Evolutionary conservation across 805 yeast species (phyloP).

Genomic region (Barnettozyma botsteinii): DNA sequence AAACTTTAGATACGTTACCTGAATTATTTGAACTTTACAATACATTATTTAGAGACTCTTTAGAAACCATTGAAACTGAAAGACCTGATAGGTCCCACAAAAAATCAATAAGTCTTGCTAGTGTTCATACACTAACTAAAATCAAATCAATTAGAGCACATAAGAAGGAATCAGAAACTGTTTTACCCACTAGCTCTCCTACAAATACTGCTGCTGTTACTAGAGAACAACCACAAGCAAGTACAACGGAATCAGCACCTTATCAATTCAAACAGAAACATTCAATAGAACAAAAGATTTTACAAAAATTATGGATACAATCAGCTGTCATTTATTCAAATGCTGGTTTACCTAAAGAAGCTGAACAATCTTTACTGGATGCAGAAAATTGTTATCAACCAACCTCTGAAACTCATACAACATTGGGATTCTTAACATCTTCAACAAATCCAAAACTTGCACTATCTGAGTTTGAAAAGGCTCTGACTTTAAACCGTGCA

Average conservation of each 20-base stretch:
- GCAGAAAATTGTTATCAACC: constrained; percentile 48
- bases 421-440: constrained; percentile 37
- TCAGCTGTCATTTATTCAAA: constrained; percentile 58
- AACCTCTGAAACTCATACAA: constrained; percentile 43
- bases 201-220: too few species aligned
- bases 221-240: background rate
- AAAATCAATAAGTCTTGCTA: background rate
- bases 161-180: constrained; percentile 2
- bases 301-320: constrained; percentile 72
- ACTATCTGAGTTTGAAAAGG: constrained; percentile 58
- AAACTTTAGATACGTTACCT: constrained; percentile 58
- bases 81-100: background rate
- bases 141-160: constrained; percentile 16
- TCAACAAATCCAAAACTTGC: constrained; percentile 34
- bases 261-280: constrained; percentile 7
- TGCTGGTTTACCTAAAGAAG: constrained; percentile 49
- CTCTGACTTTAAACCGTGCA: constrained; percentile 11
- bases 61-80: constrained; percentile 6
- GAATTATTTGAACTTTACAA: constrained; percentile 58
- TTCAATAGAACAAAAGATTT: constrained; percentile 31
- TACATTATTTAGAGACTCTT: constrained; percentile 36
- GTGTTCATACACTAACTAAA: background rate
- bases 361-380: constrained; percentile 68
- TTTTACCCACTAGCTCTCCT: too few species aligned
- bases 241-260: background rate